Percentiles rank a stretch among this genome's conserved stretches.
Evolutionary conservation across 805 yeast species (phyloP).

Genomic region (Starmerella sirachaensis): DNA sequence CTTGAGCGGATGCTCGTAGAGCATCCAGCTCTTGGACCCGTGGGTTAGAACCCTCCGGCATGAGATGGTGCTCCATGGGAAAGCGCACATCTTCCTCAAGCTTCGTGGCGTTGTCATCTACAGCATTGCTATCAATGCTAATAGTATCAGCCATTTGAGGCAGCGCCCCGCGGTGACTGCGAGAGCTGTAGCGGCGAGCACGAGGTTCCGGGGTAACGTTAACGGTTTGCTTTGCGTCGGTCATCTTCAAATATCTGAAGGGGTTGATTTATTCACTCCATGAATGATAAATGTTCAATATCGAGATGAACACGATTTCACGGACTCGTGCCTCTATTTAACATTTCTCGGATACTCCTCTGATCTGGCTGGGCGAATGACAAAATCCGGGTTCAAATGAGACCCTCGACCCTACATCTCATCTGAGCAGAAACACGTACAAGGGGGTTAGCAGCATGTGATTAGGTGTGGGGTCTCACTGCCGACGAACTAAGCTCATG

Average conservation of each 20-base stretch:
- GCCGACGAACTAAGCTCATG: too few relatives aligned
- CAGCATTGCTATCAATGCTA: constrained; percentile 1
- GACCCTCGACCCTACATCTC: too few relatives aligned
- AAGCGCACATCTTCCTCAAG: constrained; percentile 11
- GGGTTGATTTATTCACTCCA: constrained; percentile 2
- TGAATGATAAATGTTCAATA: background rate
- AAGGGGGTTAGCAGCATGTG: too few relatives aligned
- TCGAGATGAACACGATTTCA: too few relatives aligned
- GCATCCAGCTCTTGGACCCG: constrained; percentile 8
- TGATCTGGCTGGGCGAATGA: too few relatives aligned
- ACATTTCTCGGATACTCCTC: too few relatives aligned
- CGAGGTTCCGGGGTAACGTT: background rate
- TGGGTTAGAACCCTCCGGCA: constrained; percentile 5
- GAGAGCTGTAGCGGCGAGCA: constrained; percentile 4
- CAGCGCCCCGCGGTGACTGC: background rate
- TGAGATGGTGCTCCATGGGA: constrained; percentile 11
- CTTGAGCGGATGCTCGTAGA: background rate
- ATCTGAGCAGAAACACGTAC: too few relatives aligned
- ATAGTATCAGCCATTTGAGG: background rate
- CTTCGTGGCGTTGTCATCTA: constrained; percentile 4
- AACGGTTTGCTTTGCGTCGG: constrained; percentile 2
- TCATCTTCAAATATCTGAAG: background rate
- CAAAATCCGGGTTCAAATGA: too few relatives aligned
- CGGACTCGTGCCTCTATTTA: too few relatives aligned
- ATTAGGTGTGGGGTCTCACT: too few relatives aligned